Percentiles rank a stretch among this genome's conserved stretches.
These are phyloP conservation scores for Phaeosphaeria sp. DNA, from an alignment of 2,329 filamentous ascomycete genomes.

Conservation along the genomic window DNA sequence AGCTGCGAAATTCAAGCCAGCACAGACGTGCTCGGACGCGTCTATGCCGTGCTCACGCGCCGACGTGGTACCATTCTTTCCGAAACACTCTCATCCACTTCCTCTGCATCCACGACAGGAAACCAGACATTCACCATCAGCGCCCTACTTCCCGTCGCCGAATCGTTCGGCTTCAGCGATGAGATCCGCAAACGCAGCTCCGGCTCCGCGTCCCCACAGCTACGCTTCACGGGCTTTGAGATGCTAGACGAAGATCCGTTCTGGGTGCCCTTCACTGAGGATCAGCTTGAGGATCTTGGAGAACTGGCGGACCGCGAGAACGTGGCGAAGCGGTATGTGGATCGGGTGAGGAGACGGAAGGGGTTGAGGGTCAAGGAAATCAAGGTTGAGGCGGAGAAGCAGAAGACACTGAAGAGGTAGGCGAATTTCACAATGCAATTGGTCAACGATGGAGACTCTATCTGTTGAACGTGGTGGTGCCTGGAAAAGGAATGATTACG, in stretches of 20 bases:
- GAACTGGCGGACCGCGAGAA: slow-evolving; percentile 94
- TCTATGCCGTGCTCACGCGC: slow-evolving; percentile 97
- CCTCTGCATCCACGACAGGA: slow-evolving; percentile 90
- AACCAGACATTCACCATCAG: slow-evolving; percentile 96
- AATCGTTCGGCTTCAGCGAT: slow-evolving; percentile 94
- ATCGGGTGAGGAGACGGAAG: slow-evolving; percentile 84
- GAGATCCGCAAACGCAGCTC: slow-evolving; percentile 95
- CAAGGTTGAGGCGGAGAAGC: slow-evolving; percentile 89
- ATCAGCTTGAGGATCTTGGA: slow-evolving; percentile 93
- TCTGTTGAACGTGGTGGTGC: too few species aligned
- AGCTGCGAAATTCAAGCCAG: slow-evolving; percentile 96
- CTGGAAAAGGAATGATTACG: too few species aligned
- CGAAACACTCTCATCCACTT: slow-evolving; percentile 92
- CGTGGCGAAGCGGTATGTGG: slow-evolving; percentile 95
- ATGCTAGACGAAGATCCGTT: slow-evolving; percentile 94
- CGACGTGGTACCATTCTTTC: slow-evolving; percentile 87
- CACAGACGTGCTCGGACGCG: slow-evolving; percentile 91
- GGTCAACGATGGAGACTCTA: too few species aligned
- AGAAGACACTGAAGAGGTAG: slow-evolving; percentile 72
- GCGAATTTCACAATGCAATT: too few species aligned
- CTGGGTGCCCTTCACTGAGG: slow-evolving; percentile 96
- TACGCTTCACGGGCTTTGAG: slow-evolving; percentile 93
- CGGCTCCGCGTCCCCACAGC: slow-evolving; percentile 88
- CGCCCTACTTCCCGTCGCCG: slow-evolving; percentile 85
- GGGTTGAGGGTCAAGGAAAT: slow-evolving; percentile 80